Percentiles rank a stretch among this genome's conserved stretches.
Conservation (phyloP, 768 basidiomycete genomes). For the Leccinum disarticulatum region DNA sequence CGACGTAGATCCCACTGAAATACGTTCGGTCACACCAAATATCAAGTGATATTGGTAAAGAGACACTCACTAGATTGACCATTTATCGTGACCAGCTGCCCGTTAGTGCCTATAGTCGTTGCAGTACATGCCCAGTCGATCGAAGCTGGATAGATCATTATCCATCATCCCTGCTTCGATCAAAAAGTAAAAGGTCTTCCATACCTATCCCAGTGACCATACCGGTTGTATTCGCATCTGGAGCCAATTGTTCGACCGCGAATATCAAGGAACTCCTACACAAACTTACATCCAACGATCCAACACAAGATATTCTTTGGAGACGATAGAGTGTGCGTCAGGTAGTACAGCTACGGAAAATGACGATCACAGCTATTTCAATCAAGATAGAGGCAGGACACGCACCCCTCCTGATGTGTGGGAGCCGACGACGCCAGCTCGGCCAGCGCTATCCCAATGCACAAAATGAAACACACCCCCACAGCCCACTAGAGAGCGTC, state of each 20-base stretch:
- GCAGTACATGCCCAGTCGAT: conserved; percentile 65
- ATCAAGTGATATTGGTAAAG: conserved; percentile 29
- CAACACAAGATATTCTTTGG: conserved; percentile 58
- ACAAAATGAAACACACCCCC: conserved; percentile 35
- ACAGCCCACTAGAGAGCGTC: conserved; percentile 33
- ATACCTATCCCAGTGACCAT: conserved; percentile 40
- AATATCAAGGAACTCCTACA: not conserved
- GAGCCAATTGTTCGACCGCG: not conserved
- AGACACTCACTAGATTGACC: conserved; percentile 44
- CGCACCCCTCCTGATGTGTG: conserved; percentile 36
- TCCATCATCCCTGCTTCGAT: conserved; percentile 35
- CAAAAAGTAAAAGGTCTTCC: not conserved
- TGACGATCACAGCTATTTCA: not conserved
- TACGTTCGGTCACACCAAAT: conserved; percentile 38
- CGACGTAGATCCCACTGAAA: conserved; percentile 59
- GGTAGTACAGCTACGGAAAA: conserved; percentile 52
- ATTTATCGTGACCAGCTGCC: conserved; percentile 34
- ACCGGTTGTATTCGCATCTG: conserved; percentile 52
- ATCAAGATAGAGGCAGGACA: not conserved
- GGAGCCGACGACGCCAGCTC: conserved; percentile 40
- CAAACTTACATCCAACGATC: conserved; percentile 60
- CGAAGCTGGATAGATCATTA: conserved; percentile 39
- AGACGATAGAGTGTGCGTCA: conserved; percentile 58
- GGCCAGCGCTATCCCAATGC: conserved; percentile 38
- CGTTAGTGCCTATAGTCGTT: conserved; percentile 49